phyloP scores from a whole-genome alignment of 352 stramenopile species.

The Peronospora destructor region DNA sequence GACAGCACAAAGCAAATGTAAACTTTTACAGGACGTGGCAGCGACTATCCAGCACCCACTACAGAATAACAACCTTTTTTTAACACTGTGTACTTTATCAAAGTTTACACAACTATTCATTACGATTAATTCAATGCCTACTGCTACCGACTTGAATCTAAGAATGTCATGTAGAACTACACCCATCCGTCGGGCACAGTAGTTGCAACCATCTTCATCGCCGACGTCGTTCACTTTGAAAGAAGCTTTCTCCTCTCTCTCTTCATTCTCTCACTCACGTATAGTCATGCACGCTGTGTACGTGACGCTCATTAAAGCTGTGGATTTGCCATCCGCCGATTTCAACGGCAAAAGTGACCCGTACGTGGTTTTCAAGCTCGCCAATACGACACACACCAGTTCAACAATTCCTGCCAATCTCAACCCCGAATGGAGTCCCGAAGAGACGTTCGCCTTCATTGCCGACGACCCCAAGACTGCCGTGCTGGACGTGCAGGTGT shows the following conservation, averaged over 20 bases:
- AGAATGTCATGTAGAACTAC: not conserved
- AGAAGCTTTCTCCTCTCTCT: not conserved
- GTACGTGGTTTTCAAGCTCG: constrained; percentile 72
- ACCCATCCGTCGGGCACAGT: not conserved
- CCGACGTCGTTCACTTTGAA: constrained; percentile 22
- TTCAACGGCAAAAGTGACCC: constrained; percentile 82
- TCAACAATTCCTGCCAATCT: constrained; percentile 49
- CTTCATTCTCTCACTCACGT: constrained; percentile 1
- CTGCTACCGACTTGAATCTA: not conserved
- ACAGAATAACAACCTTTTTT: too few relatives aligned
- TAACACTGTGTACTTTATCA: too few relatives aligned
- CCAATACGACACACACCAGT: constrained; percentile 59
- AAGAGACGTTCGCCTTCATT: constrained; percentile 63
- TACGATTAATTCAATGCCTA: too few relatives aligned
- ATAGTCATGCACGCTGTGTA: constrained; percentile 45
- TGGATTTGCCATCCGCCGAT: constrained; percentile 64
- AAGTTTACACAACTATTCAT: too few relatives aligned
- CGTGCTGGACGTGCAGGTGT: constrained; percentile 59
- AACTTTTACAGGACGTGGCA: too few relatives aligned
- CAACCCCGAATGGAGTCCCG: constrained; percentile 61
- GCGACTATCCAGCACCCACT: too few relatives aligned
- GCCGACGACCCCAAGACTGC: constrained; percentile 43
- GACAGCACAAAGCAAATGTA: too few relatives aligned
- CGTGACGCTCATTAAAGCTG: constrained; percentile 63
- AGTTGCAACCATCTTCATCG: not conserved